Conservation (phyloP, 345 rosid genomes). For the Boechera retrofracta region DNA sequence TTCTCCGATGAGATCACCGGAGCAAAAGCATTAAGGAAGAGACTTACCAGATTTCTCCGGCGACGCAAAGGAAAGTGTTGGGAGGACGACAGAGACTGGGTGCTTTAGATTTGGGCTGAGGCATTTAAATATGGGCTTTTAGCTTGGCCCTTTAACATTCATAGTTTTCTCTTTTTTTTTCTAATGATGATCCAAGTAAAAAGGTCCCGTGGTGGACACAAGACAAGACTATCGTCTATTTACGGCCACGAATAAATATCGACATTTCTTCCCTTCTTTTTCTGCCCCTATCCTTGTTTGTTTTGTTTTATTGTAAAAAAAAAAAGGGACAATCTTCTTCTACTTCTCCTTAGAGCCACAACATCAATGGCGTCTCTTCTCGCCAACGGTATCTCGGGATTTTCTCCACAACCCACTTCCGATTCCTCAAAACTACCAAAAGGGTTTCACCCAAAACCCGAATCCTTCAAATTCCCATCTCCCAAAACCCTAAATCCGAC, state of each 20-base stretch:
- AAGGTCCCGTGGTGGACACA: constrained; percentile 28
- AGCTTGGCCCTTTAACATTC: not conserved
- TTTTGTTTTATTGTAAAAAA: not conserved
- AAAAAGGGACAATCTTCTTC: constrained; percentile 16
- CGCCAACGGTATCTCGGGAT: constrained; percentile 52
- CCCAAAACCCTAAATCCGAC: constrained; percentile 35
- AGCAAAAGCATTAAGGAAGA: not conserved
- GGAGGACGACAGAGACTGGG: not conserved
- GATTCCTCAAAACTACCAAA: constrained; percentile 43
- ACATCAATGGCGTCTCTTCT: constrained; percentile 55
- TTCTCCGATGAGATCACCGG: not conserved
- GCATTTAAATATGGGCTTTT: not conserved
- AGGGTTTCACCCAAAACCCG: constrained; percentile 48
- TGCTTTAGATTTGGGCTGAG: not conserved
- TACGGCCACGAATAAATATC: constrained; percentile 13
- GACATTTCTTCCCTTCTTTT: too few species aligned
- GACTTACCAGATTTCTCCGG: constrained; percentile 14
- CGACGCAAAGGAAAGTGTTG: not conserved
- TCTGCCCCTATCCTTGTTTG: too few species aligned
- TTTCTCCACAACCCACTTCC: constrained; percentile 46
- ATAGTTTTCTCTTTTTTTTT: too few species aligned
- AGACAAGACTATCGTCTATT: constrained; percentile 3
- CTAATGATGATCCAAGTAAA: not conserved
- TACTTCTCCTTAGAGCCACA: constrained; percentile 40
- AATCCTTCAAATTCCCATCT: constrained; percentile 41